Percentiles rank a stretch among this genome's conserved stretches.
phyloP scores from a whole-genome alignment of 129 eudicot species.

The Silybum marianum region DNA sequence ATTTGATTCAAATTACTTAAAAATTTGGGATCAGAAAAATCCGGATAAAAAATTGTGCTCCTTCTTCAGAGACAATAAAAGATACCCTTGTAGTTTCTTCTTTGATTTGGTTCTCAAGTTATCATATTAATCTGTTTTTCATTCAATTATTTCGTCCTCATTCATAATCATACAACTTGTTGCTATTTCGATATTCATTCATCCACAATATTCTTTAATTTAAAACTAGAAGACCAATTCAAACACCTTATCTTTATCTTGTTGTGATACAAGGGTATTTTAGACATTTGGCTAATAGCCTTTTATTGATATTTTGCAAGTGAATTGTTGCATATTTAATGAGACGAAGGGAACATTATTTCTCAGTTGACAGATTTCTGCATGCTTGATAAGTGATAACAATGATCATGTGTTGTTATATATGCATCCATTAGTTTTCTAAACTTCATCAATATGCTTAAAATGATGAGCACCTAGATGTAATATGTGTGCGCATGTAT shows the following conservation, averaged over 20 bases:
- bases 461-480: neutral
- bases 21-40: conserved; percentile 11
- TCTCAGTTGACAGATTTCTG: neutral
- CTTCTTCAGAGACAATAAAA: no score
- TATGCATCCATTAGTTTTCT: neutral
- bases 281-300: neutral
- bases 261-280: neutral
- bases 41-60: no score
- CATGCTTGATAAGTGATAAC: neutral
- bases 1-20: neutral
- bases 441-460: neutral
- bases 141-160: no score
- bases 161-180: no score
- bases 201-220: neutral
- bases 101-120: no score
- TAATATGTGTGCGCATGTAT: neutral
- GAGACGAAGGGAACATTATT: neutral
- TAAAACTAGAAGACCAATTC: neutral
- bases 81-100: no score
- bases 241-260: neutral
- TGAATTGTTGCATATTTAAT: conserved; percentile 1
- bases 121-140: no score
- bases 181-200: no score
- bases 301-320: neutral
- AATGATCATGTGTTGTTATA: neutral